Evolutionary conservation across 768 basidiomycete genomes (phyloP).

Genomic region (Russula brevipes): DNA sequence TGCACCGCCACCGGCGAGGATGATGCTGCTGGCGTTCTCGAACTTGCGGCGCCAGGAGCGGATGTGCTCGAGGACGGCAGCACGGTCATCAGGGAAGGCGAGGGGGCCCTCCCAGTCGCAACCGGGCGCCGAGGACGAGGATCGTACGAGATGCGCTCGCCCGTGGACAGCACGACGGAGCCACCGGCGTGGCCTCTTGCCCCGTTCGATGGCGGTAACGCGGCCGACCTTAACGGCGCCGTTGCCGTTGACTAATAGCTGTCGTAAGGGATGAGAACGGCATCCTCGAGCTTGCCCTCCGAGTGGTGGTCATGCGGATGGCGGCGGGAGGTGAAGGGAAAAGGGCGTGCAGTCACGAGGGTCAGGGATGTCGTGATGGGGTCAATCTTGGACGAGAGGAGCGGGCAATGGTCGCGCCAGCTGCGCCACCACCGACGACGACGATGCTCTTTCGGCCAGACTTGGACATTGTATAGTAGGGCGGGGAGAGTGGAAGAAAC

Average conservation of each 20-base stretch:
- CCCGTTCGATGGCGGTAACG: slow-evolving; percentile 12
- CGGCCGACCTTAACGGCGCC: slow-evolving; percentile 21
- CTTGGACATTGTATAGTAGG: slow-evolving; percentile 1
- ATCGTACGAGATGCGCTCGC: slow-evolving; percentile 21
- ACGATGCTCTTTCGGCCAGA: slow-evolving; percentile 35
- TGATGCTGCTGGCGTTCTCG: slow-evolving; percentile 32
- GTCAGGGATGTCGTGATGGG: slow-evolving; percentile 44
- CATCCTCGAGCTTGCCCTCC: slow-evolving; percentile 34
- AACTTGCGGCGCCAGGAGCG: slow-evolving; percentile 32
- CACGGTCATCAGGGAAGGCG: slow-evolving; percentile 38
- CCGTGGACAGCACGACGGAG: slow-evolving; percentile 8
- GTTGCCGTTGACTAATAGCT: slow-evolving; percentile 14
- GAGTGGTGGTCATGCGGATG: slow-evolving; percentile 50
- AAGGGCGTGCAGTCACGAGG: slow-evolving; percentile 50
- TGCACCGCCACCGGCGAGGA: slow-evolving; percentile 37
- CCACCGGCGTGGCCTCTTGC: slow-evolving; percentile 7
- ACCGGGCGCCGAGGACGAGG: slow-evolving; percentile 23
- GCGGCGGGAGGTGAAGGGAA: slow-evolving; percentile 45
- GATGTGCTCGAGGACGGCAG: slow-evolving; percentile 26
- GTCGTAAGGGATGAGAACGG: slow-evolving; percentile 20
- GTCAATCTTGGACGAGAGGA: slow-evolving; percentile 49
- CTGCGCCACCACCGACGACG: slow-evolving; percentile 55
- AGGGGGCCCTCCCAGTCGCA: slow-evolving; percentile 26
- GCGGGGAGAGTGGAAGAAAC: not conserved
- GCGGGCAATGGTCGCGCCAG: slow-evolving; percentile 43